Percentiles rank a stretch among this genome's conserved stretches.
Conservation (phyloP, 2,329 filamentous ascomycete genomes). For the Diatrype stigma region DNA sequence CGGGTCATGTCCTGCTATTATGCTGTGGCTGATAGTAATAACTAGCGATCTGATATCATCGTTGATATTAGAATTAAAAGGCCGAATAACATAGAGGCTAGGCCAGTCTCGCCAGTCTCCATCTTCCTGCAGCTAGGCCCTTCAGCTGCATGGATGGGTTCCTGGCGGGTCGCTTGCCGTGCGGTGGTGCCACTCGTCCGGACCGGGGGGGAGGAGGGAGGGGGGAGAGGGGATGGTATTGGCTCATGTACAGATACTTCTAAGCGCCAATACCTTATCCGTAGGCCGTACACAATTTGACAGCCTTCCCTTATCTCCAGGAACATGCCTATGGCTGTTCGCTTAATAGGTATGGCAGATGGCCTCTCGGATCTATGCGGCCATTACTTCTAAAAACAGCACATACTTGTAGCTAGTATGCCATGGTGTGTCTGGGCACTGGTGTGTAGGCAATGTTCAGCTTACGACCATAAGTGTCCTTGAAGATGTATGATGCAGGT, state of each 20-base stretch:
- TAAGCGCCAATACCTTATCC: neutral
- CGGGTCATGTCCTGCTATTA: neutral
- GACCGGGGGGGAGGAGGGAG: no score
- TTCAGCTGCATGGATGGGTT: neutral
- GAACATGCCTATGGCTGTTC: no score
- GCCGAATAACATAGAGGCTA: no score
- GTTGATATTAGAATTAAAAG: no score
- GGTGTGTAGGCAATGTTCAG: no score
- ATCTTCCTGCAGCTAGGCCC: neutral
- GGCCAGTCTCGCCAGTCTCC: neutral
- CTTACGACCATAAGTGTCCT: no score
- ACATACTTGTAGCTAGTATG: neutral
- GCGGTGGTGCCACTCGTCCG: neutral
- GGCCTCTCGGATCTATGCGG: neutral
- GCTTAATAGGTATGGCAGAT: no score
- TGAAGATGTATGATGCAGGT: no score
- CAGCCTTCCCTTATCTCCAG: neutral
- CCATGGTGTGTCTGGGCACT: no score
- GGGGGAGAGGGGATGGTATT: no score
- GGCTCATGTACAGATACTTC: neutral
- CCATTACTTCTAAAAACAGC: neutral
- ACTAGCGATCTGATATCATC: neutral
- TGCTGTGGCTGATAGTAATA: neutral
- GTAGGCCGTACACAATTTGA: neutral
- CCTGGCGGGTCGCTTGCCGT: neutral